Evolutionary conservation across 164 flowering plant genomes (phyloP).

Genomic region (Litsea cubeba): DNA sequence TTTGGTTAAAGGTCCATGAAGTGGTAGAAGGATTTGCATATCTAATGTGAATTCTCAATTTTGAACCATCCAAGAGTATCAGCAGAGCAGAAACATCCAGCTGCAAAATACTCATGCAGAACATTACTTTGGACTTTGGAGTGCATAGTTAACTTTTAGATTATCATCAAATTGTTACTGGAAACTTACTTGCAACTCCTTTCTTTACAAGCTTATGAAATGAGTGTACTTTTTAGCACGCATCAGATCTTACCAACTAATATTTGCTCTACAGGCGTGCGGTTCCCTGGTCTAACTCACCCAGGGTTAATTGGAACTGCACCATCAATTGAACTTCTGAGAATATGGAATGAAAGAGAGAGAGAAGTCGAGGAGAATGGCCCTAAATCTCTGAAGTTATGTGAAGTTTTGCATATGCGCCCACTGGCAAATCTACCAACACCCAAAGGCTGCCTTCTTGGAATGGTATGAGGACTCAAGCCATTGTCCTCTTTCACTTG

Average conservation of each 20-base stretch:
- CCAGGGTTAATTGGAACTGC: slow-evolving; percentile 94
- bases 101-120: too few species aligned
- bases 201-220: neutral
- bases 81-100: too few species aligned
- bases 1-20: too few species aligned
- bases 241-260: neutral
- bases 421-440: slow-evolving; percentile 87
- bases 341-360: slow-evolving; percentile 87
- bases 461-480: slow-evolving; percentile 44
- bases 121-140: too few species aligned
- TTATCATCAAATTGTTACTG: neutral
- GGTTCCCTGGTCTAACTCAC: slow-evolving; percentile 91
- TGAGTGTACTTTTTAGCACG: neutral
- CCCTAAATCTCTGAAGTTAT: slow-evolving; percentile 51
- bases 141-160: too few species aligned
- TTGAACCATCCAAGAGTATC: too few species aligned
- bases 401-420: slow-evolving; percentile 78
- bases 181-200: neutral
- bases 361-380: slow-evolving; percentile 68
- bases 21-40: too few species aligned
- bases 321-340: slow-evolving; percentile 83
- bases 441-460: slow-evolving; percentile 70
- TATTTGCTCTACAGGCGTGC: slow-evolving; percentile 47
- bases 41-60: too few species aligned
- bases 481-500: too few species aligned